Base-by-base conservation (phyloP, 306 rosid species). In the Cicer chorassanicum region DNA sequence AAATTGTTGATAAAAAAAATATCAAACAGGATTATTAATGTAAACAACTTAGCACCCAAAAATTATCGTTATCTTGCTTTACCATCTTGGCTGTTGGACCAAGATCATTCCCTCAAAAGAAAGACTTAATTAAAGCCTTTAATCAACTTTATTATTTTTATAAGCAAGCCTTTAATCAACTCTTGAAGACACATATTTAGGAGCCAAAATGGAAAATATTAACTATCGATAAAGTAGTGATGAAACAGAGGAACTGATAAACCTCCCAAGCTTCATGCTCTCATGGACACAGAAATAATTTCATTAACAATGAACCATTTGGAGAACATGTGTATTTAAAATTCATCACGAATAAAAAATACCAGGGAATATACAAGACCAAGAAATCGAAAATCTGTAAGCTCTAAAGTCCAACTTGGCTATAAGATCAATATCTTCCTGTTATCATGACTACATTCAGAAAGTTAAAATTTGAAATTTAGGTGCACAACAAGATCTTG, bases 281-380 rank as follows among this genome's bases (percentile, higher is more conserved):
- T 50, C 66, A 62, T 40, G 60, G 78, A 48, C 62, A 70, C 8
- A 34, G 29, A 70, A 56, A 49, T 75, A 14, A 49, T 36, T 65
- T 19, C 65, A n/a, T 34, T 41, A 73, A 72, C 51, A 48, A 19
- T 72, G 74, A 21, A 4, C 67, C 18, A 34, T 48, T 24, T 15
- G 14, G 24, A 40, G 54, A 62, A 68, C 12, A 8, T 8, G 62
- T 44, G 48, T n/a, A 60, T 13, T 63, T 40, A 57, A 24, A 44
- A 50, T 44, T 74, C 65, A 62, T 50, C 24, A 18, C 62, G 15
- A 46, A 21, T 18, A 74, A 77, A 75, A 76, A 86, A 54, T 89
- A 93, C 92, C 98, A 21, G 97, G 96, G 79, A 88, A 93, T 76
- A 91, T 86, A 16, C 97, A 96, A 59, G 98, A 91, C 98, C 97